Conservation (phyloP, 768 basidiomycete genomes). For the Tylopilus vinaceipallidus region DNA sequence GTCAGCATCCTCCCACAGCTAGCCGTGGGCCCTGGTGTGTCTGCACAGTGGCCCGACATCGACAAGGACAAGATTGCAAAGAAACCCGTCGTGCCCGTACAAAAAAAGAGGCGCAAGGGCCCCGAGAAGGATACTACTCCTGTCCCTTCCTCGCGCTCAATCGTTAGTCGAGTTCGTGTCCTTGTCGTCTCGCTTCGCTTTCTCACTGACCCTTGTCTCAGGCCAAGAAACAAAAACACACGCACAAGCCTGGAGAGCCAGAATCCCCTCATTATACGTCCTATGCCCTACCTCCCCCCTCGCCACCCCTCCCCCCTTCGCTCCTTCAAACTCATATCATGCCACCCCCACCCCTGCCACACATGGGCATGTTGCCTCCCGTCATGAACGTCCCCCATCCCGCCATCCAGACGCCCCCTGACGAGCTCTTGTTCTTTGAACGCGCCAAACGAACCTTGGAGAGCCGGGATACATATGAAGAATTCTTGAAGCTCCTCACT, state of each 20-base stretch:
- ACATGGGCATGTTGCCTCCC: slow-evolving; percentile 26
- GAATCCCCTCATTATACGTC: slow-evolving; percentile 46
- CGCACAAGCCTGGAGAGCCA: slow-evolving; percentile 58
- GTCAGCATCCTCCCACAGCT: slow-evolving; percentile 53
- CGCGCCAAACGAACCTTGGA: slow-evolving; percentile 81
- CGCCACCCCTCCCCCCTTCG: slow-evolving; percentile 30
- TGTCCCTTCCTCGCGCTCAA: slow-evolving; percentile 49
- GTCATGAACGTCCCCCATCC: slow-evolving; percentile 28
- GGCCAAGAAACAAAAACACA: slow-evolving; percentile 63
- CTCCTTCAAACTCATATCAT: slow-evolving; percentile 27
- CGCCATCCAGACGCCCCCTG: slow-evolving; percentile 43
- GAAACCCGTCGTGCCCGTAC: slow-evolving; percentile 41
- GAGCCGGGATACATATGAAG: slow-evolving; percentile 78
- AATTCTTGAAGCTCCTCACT: slow-evolving; percentile 90
- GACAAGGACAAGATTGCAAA: slow-evolving; percentile 38
- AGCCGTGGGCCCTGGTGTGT: slow-evolving; percentile 33
- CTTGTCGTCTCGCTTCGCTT: neutral
- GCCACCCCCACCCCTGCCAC: slow-evolving; percentile 27
- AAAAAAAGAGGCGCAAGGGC: slow-evolving; percentile 60
- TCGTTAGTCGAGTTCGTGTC: slow-evolving; percentile 45
- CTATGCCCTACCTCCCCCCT: slow-evolving; percentile 42
- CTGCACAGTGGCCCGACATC: slow-evolving; percentile 42
- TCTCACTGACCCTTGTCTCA: slow-evolving; percentile 25
- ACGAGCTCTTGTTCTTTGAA: slow-evolving; percentile 93
- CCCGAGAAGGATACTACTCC: slow-evolving; percentile 70